Evolutionary conservation across 2,329 filamentous ascomycete species (phyloP).

Genomic region (Rhynchosporium agropyri): DNA sequence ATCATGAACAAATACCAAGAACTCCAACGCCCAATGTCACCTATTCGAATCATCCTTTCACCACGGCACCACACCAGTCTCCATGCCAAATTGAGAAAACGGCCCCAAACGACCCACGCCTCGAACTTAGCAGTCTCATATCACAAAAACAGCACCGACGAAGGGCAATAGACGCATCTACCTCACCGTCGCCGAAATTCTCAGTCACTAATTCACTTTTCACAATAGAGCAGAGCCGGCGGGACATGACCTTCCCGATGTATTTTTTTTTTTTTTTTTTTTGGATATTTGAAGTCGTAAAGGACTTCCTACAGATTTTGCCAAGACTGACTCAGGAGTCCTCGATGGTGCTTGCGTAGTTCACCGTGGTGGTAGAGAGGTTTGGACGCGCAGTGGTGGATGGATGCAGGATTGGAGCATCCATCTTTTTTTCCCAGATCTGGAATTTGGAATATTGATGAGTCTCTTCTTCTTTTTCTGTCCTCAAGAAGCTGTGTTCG

Average conservation of each 20-base stretch:
- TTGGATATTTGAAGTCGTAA: slow-evolving; percentile 46
- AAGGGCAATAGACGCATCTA: slow-evolving; percentile 38
- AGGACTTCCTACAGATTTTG: slow-evolving; percentile 45
- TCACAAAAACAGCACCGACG: slow-evolving; percentile 25
- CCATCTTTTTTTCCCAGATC: slow-evolving; percentile 42
- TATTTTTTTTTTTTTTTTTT: slow-evolving; percentile 46
- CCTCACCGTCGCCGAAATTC: slow-evolving; percentile 41
- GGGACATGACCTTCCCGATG: slow-evolving; percentile 44
- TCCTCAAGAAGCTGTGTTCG: neutral
- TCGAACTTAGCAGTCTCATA: slow-evolving; percentile 28
- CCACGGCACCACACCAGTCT: slow-evolving; percentile 25
- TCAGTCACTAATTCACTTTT: slow-evolving; percentile 42
- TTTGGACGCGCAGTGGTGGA: slow-evolving; percentile 45
- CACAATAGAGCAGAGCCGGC: slow-evolving; percentile 28
- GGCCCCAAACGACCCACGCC: slow-evolving; percentile 25
- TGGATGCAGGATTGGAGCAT: slow-evolving; percentile 45
- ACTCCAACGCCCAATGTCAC: slow-evolving; percentile 34
- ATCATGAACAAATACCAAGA: slow-evolving; percentile 41
- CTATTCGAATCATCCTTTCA: slow-evolving; percentile 40
- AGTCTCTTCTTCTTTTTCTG: neutral
- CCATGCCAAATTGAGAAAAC: slow-evolving; percentile 15
- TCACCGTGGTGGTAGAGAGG: slow-evolving; percentile 42
- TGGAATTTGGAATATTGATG: slow-evolving; percentile 42
- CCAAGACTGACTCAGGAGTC: slow-evolving; percentile 42
- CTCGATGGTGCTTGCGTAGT: slow-evolving; percentile 45